A percentile compares a stretch with the other conserved stretches of the same genome.
Evolutionary conservation across 2,329 filamentous ascomycete species (phyloP).

Genomic region (Ophiostoma montium): DNA sequence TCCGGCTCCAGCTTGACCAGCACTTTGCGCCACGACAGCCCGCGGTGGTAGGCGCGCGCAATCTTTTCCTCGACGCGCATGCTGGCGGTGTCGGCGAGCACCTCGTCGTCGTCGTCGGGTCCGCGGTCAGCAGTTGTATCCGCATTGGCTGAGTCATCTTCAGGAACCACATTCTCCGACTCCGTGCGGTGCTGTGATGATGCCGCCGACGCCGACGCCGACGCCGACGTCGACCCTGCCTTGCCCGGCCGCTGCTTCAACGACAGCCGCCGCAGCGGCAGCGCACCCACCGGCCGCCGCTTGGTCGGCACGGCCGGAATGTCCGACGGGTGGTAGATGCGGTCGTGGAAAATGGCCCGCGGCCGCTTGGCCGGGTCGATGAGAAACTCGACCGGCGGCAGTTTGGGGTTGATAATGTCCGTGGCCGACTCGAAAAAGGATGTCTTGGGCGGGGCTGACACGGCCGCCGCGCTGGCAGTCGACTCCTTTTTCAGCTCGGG

Average conservation of each 20-base stretch:
- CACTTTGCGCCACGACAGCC: slow-evolving; percentile 90
- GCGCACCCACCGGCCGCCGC: slow-evolving; percentile 24
- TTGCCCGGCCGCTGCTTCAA: slow-evolving; percentile 6
- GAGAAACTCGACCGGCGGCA: slow-evolving; percentile 70
- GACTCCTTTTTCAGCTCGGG: no score
- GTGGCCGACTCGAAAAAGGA: slow-evolving; percentile 92
- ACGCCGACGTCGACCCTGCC: slow-evolving; percentile 9
- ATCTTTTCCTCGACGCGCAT: slow-evolving; percentile 98
- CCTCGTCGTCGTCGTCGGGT: slow-evolving; percentile 27
- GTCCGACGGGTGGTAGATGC: slow-evolving; percentile 84
- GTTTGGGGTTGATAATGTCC: slow-evolving; percentile 77
- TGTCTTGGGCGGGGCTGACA: slow-evolving; percentile 69
- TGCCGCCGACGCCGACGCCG: slow-evolving; percentile 2
- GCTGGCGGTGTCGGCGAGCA: slow-evolving; percentile 44
- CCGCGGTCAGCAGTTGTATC: slow-evolving; percentile 33
- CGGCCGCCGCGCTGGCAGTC: slow-evolving; percentile 22
- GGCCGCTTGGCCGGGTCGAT: slow-evolving; percentile 69
- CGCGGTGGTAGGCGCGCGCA: slow-evolving; percentile 82
- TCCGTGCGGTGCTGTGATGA: slow-evolving; percentile 21
- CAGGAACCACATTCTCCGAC: no score
- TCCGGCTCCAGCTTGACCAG: slow-evolving; percentile 91
- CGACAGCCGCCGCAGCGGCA: slow-evolving; percentile 17
- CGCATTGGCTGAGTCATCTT: slow-evolving; percentile 29
- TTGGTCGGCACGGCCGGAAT: slow-evolving; percentile 70
- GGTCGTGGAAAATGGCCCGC: slow-evolving; percentile 90